Evolutionary conservation across 257 asterid species (phyloP), one percentile per base, ranked within the genome.

Genomic region (Plectranthus barbatus): DNA sequence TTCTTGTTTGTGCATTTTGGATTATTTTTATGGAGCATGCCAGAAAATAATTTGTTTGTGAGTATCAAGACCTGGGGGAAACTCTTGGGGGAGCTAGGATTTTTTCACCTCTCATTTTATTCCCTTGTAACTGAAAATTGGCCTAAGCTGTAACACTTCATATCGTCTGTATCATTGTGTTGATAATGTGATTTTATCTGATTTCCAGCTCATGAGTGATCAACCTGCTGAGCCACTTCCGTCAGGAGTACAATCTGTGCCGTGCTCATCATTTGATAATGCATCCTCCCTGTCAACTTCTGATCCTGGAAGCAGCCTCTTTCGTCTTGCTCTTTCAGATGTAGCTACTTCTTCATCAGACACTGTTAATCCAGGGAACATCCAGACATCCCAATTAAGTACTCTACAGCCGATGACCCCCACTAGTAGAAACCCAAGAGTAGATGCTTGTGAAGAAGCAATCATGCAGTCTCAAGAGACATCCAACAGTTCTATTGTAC

Each of bases 131-230:
- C 39, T 15, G 10, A 44, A 14, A 19, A 12, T 37, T 71, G 64
- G 41, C 14, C 34, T 34, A 44, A 7, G 24, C n/a, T 12, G 55
- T 39, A 40, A 42, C 45, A 4, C 24, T 69, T 34, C 68, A 41
- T 60, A 18, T 15, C 20, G 37, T 26, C 36, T 36, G 26, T 56
- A 31, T 51, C 63, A 29, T n/a, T 31, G 44, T 40, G 63, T 54
- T 72, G 58, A 75, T 51, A 37, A 42, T 53, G 26, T 41, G 8
- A 49, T 15, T 49, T 29, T 55, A 9, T 56, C 37, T 24, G 41
- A 29, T 48, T 63, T 71, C 51, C 67, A 74, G 82, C 68, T 72
- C 24, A 86, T 86, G 95, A 91, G 71, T 33, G 75, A 77, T 26
- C 62, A 68, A 19, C 55, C 57, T 36, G 80, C 74, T 42, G 81